Conservation (phyloP, 441 rosid species). For the Adansonia rubrostipa region DNA sequence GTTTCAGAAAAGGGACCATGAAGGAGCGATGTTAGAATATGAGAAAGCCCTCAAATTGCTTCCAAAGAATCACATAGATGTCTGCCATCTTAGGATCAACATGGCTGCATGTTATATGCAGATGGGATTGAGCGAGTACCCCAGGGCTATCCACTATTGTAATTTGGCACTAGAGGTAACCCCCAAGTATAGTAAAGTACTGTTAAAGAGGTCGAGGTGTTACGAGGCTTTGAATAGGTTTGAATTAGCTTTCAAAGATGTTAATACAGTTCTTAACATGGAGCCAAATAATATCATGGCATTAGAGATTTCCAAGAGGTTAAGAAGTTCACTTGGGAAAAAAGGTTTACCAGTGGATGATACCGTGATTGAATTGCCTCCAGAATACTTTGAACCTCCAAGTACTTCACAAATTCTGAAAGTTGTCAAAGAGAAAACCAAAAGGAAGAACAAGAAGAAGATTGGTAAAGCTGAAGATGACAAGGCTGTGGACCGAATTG, state of each 20-base stretch:
- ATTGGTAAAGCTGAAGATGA: constrained; percentile 35
- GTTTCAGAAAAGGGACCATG: constrained; percentile 64
- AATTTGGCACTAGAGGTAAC: constrained; percentile 60
- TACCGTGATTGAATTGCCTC: constrained; percentile 55
- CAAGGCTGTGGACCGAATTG: constrained; percentile 30
- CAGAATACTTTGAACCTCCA: constrained; percentile 59
- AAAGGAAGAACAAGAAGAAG: constrained; percentile 41
- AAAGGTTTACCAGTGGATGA: constrained; percentile 56
- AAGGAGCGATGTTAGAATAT: constrained; percentile 59
- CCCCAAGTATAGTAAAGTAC: constrained; percentile 58
- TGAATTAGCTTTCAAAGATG: constrained; percentile 65
- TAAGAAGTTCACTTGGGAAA: constrained; percentile 48
- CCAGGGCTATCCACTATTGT: constrained; percentile 56
- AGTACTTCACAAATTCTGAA: constrained; percentile 35
- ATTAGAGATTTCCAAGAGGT: constrained; percentile 56
- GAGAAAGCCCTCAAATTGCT: constrained; percentile 67
- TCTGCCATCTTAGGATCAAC: constrained; percentile 57
- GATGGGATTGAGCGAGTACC: constrained; percentile 59
- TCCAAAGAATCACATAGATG: constrained; percentile 54
- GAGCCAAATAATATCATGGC: constrained; percentile 70
- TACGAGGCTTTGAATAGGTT: constrained; percentile 67
- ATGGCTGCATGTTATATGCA: constrained; percentile 79
- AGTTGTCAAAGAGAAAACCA: constrained; percentile 45
- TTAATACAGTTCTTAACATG: constrained; percentile 48
- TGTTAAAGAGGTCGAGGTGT: constrained; percentile 71